Evolutionary conservation across 805 yeast genomes (phyloP).

Genomic region (Candida alai): DNA sequence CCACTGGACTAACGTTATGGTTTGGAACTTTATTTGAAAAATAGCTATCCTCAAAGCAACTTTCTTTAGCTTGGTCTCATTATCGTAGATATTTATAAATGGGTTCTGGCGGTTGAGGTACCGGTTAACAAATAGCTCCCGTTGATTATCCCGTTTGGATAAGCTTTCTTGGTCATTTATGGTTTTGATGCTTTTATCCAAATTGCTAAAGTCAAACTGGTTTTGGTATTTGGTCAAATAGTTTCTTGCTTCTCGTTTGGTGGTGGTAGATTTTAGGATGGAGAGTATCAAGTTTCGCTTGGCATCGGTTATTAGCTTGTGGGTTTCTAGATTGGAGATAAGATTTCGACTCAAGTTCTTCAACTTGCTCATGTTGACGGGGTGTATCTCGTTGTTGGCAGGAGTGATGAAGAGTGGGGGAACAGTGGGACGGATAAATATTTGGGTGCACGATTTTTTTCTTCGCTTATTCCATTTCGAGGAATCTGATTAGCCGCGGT

Average conservation of each 20-base stretch:
- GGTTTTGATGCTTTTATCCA: constrained; percentile 10
- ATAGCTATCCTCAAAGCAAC: constrained; percentile 54
- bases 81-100: constrained; percentile 27
- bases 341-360: constrained; percentile 27
- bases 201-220: constrained; percentile 29
- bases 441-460: too few relatives aligned
- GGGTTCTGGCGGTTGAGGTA: constrained; percentile 31
- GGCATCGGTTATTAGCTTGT: constrained; percentile 36
- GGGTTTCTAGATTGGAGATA: constrained; percentile 34
- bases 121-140: constrained; percentile 31
- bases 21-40: constrained; percentile 44
- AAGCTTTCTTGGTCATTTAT: constrained; percentile 16
- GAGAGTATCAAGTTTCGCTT: constrained; percentile 75
- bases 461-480: too few relatives aligned
- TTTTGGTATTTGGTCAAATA: constrained; percentile 69
- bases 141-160: constrained; percentile 22
- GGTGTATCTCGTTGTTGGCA: constrained; percentile 1
- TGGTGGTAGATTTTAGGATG: constrained; percentile 84
- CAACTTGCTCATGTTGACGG: constrained; percentile 24
- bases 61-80: constrained; percentile 26
- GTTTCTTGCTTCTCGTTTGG: constrained; percentile 85
- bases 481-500: too few relatives aligned
- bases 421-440: too few relatives aligned
- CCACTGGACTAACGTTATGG: constrained; percentile 29
- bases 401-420: constrained; percentile 1